These are phyloP conservation scores for Solanum gracilifrons DNA, from an alignment of 257 asterid species.

Conservation along the genomic window DNA sequence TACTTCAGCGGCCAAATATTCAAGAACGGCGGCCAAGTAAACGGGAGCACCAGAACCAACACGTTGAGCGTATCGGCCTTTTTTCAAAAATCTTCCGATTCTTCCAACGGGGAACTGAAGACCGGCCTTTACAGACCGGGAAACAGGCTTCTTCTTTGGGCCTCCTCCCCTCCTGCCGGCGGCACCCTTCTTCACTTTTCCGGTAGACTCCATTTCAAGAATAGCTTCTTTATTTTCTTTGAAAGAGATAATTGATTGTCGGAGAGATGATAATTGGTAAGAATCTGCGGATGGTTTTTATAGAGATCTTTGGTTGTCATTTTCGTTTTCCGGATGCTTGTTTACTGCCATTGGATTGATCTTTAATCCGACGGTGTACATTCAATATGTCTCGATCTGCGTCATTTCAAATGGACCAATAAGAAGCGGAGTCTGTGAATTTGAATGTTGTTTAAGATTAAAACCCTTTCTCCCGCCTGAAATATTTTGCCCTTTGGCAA, in stretches of 20 bases:
- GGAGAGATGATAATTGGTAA: background rate
- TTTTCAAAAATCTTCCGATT: constrained; percentile 29
- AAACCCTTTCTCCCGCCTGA: background rate
- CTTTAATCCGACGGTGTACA: constrained; percentile 1
- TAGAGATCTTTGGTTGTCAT: background rate
- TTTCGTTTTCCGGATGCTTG: background rate
- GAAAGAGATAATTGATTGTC: background rate
- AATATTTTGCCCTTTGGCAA: background rate
- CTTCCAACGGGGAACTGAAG: constrained; percentile 42
- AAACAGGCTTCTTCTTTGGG: constrained; percentile 30
- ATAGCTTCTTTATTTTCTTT: background rate
- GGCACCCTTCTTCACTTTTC: constrained; percentile 30
- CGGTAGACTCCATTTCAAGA: constrained; percentile 9
- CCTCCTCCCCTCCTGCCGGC: constrained; percentile 36
- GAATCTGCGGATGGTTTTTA: background rate
- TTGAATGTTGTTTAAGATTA: background rate
- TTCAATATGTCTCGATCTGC: background rate
- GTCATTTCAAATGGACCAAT: constrained; percentile 20
- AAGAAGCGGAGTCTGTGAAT: background rate
- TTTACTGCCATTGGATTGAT: constrained; percentile 8
- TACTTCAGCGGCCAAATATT: constrained; percentile 34
- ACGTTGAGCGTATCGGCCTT: constrained; percentile 24
- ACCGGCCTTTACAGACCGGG: constrained; percentile 29
- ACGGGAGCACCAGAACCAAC: constrained; percentile 38
- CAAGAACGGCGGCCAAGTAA: constrained; percentile 33